These are phyloP conservation scores for Coemansia sp. DNA, from an alignment of 192 early-diverging fungal species.

Conservation along the genomic window DNA sequence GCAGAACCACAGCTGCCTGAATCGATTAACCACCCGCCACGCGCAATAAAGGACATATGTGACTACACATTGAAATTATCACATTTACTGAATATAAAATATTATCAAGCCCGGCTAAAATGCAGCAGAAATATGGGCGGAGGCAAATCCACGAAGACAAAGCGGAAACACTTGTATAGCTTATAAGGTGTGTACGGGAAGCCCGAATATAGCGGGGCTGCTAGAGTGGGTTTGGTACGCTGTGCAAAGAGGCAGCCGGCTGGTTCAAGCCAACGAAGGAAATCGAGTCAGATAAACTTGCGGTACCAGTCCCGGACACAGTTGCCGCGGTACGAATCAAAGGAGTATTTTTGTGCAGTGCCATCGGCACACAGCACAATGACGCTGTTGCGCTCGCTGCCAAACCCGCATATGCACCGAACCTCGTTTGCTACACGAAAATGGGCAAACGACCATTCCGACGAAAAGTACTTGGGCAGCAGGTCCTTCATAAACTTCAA, in stretches of 20 bases:
- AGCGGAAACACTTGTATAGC: background rate
- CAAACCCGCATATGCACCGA: conserved; percentile 80
- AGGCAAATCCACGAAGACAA: background rate
- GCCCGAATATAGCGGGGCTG: too few relatives aligned
- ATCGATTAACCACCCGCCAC: too few relatives aligned
- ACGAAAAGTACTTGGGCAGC: conserved; percentile 92
- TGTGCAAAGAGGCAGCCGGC: background rate
- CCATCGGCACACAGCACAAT: conserved; percentile 85
- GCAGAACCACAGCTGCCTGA: too few relatives aligned
- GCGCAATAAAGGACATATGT: too few relatives aligned
- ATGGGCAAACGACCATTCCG: conserved; percentile 90
- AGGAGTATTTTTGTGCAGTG: conserved; percentile 77
- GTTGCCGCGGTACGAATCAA: conserved; percentile 61
- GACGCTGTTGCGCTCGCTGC: conserved; percentile 68
- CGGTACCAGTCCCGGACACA: conserved; percentile 52
- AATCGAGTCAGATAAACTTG: conserved; percentile 35
- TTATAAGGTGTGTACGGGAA: background rate
- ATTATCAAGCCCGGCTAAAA: background rate
- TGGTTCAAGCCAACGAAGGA: too few relatives aligned
- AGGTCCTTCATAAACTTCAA: conserved; percentile 74
- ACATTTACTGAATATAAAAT: background rate
- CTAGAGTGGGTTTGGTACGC: too few relatives aligned
- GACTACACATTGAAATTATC: background rate
- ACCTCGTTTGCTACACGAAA: conserved; percentile 72
- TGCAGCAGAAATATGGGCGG: background rate